Evolutionary conservation across 345 rosid genomes (phyloP).

Genomic region (Eucalyptus curtisii): DNA sequence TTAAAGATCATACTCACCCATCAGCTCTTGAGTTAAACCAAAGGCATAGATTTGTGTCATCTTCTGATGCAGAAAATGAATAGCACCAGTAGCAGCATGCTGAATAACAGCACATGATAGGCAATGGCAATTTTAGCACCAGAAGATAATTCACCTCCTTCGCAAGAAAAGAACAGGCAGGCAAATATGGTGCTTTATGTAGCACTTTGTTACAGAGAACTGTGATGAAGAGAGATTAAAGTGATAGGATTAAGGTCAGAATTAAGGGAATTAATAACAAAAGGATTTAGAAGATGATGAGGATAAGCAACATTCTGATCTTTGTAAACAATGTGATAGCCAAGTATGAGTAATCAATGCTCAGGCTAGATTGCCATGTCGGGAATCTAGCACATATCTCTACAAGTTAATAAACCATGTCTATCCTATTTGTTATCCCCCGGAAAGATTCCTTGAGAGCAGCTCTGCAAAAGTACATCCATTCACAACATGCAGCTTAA

Average conservation of each 20-base stretch:
- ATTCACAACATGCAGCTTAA: neutral
- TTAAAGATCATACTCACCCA: conserved; percentile 35
- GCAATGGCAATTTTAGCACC: conserved; percentile 69
- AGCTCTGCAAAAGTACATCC: neutral
- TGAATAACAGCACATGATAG: conserved; percentile 34
- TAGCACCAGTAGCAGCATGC: conserved; percentile 25
- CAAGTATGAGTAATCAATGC: neutral
- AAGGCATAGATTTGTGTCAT: conserved; percentile 68
- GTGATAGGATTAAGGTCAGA: neutral
- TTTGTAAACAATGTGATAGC: neutral
- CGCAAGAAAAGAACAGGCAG: conserved; percentile 68
- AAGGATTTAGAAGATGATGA: neutral
- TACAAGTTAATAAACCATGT: neutral
- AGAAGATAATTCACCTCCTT: conserved; percentile 62
- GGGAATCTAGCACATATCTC: neutral
- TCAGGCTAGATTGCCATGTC: neutral
- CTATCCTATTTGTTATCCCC: neutral
- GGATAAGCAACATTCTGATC: neutral
- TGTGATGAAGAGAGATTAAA: conserved; percentile 5
- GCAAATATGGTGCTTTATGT: conserved; percentile 70
- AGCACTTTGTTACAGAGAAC: conserved; percentile 81
- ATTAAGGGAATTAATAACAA: neutral
- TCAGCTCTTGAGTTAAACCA: conserved; percentile 70
- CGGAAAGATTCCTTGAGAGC: neutral
- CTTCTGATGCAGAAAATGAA: conserved; percentile 54